Base-by-base conservation (phyloP, 2,329 filamentous ascomycete species). In the Trichoderma sp. region DNA sequence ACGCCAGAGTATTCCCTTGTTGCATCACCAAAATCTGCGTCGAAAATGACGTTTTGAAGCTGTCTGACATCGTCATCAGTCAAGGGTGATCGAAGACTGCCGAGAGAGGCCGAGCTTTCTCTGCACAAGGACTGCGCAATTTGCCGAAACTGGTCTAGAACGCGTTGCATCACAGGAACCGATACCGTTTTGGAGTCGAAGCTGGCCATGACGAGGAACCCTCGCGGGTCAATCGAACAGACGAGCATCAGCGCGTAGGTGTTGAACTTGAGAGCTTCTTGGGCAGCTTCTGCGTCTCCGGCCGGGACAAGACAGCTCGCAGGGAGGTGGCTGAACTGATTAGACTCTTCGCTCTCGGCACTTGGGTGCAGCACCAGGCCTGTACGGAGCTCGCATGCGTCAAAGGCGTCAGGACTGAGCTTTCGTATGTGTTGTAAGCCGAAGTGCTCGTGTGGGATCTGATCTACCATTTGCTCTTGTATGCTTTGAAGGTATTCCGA, bases 181-280 rank as follows among this genome's bases (percentile, higher is more conserved):
- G 80, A 80, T 21, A 91, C 84, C 0, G 85, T 83, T n/a, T 85
- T 84, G 26, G 87, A 87, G 73, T 91, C 88, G 73, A 90, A 90
- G 73, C 88, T 89, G 0, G 88, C 87, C 80, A 88, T 89, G 68
- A 89, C 80, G 18, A 85, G 77, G 74, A 90, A 86, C 1, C 85
- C 83, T 70, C 82, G 80, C 2, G 83, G 80, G 43, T 87, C 84
- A 6, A 90, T 78, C 4, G 85, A 88, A 75, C 88, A 91, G 52
- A 90, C 88, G 24, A 91, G 78, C 81, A 91, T 90, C 37, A 91
- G 83, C 1, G 87, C 84, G 74, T 90, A 90, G 0, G 83, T 85
- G 75, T 85, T 85, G 75, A 86, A 85, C 73, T 85, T 85, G 72
- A 89, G 81, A 0, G 87, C 88, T 72, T 90, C 87, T 56, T 85